Evolutionary conservation across 495 filamentous ascomycete genomes (phyloP).

Genomic region (Aspergillus conjunctus): DNA sequence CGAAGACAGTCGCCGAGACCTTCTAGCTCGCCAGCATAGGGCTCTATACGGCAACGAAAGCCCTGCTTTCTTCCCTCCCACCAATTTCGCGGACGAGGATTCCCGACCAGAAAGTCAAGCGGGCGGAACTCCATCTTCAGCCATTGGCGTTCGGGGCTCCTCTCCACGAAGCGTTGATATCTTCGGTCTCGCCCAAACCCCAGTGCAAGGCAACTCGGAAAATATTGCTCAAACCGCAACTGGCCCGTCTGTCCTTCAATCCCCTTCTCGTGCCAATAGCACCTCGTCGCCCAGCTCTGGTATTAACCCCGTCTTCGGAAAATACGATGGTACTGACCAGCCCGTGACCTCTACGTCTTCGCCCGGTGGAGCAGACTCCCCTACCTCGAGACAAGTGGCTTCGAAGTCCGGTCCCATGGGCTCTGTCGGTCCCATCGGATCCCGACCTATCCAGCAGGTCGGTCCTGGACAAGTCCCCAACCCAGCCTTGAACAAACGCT

Average conservation of each 20-base stretch:
- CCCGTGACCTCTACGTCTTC: slow-evolving; percentile 87
- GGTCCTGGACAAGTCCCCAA: slow-evolving; percentile 56
- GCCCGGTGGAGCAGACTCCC: slow-evolving; percentile 84
- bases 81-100: slow-evolving; percentile 64
- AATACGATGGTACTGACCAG: slow-evolving; percentile 68
- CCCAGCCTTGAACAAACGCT: slow-evolving; percentile 76
- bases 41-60: slow-evolving; percentile 84
- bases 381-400: slow-evolving; percentile 62
- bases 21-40: slow-evolving; percentile 92
- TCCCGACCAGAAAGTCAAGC: slow-evolving; percentile 61
- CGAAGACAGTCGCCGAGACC: slow-evolving; percentile 93
- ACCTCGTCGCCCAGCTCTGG: slow-evolving; percentile 74
- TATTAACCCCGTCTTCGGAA: slow-evolving; percentile 59
- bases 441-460: slow-evolving; percentile 66
- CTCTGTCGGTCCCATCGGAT: slow-evolving; percentile 89
- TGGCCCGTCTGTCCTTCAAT: slow-evolving; percentile 53
- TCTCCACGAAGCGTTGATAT: slow-evolving; percentile 68
- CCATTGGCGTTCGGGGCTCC: slow-evolving; percentile 52
- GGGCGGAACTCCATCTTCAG: slow-evolving; percentile 56
- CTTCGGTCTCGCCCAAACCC: slow-evolving; percentile 53
- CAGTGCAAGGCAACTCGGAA: slow-evolving; percentile 42
- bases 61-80: slow-evolving; percentile 59
- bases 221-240: slow-evolving; percentile 37
- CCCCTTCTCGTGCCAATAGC: slow-evolving; percentile 81
- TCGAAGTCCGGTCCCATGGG: slow-evolving; percentile 58